Conservation (phyloP, 108 stramenopile genomes). For the Epipyxis sp. region DNA sequence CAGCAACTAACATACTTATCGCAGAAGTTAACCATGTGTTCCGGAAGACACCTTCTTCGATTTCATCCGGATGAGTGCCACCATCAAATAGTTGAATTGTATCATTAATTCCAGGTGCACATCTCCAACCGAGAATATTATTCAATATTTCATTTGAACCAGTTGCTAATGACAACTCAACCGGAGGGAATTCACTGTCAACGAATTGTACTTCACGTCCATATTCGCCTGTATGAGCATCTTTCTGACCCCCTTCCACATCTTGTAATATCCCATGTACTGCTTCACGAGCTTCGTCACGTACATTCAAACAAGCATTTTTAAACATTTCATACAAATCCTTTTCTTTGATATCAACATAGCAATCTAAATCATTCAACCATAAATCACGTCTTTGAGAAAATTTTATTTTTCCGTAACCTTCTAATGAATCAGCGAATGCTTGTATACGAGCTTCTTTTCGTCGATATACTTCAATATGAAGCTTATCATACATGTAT, state of each 20-base stretch:
- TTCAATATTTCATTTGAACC: slow-evolving; percentile 35
- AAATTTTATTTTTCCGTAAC: slow-evolving; percentile 28
- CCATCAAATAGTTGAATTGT: slow-evolving; percentile 43
- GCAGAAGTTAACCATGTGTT: slow-evolving; percentile 47
- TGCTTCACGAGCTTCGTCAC: slow-evolving; percentile 37
- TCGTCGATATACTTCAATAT: slow-evolving; percentile 5
- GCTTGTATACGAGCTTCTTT: slow-evolving; percentile 30
- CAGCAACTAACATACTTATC: slow-evolving; percentile 45
- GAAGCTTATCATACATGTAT: slow-evolving; percentile 7
- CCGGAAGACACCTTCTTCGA: slow-evolving; percentile 40
- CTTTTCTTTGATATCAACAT: slow-evolving; percentile 43
- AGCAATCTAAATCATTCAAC: slow-evolving; percentile 43
- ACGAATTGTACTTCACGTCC: slow-evolving; percentile 44
- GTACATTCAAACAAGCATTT: slow-evolving; percentile 32
- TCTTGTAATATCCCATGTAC: slow-evolving; percentile 40
- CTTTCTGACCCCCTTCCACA: slow-evolving; percentile 37
- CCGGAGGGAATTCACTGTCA: slow-evolving; percentile 48
- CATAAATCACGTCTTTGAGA: slow-evolving; percentile 37
- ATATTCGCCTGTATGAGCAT: slow-evolving; percentile 41
- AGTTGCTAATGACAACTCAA: slow-evolving; percentile 37
- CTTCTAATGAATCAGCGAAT: slow-evolving; percentile 38
- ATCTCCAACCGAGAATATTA: slow-evolving; percentile 41
- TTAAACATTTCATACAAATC: slow-evolving; percentile 33
- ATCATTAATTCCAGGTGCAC: slow-evolving; percentile 36
- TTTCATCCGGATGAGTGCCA: slow-evolving; percentile 48